Percentiles rank a stretch among this genome's conserved stretches.
These are phyloP conservation scores for Malus asiatica DNA, from an alignment of 306 rosid genomes.

Conservation along the genomic window DNA sequence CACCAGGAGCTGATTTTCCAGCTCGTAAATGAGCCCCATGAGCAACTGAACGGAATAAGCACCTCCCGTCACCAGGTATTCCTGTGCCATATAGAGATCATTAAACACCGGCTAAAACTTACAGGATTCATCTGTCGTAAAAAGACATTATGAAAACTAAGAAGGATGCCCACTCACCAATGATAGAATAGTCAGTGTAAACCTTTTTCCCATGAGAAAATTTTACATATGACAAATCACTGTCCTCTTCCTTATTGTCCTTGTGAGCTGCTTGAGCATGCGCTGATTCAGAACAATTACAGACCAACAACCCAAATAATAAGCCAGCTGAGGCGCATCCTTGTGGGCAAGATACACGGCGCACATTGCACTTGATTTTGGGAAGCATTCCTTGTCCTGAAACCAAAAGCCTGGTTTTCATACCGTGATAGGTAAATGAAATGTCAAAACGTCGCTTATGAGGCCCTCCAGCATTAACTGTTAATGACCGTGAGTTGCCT, in stretches of 20 bases:
- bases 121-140: no score
- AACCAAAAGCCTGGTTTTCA: constrained; percentile 47
- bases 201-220: constrained; percentile 70
- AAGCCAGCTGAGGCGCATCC: constrained; percentile 61
- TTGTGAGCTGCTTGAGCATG: constrained; percentile 45
- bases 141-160: background rate
- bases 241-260: constrained; percentile 31
- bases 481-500: constrained; percentile 20
- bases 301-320: constrained; percentile 54
- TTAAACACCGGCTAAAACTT: background rate
- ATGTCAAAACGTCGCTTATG: constrained; percentile 34
- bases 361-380: constrained; percentile 44
- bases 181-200: constrained; percentile 71
- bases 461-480: constrained; percentile 28
- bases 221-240: constrained; percentile 30
- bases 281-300: constrained; percentile 54
- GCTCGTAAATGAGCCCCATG: constrained; percentile 75
- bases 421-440: constrained; percentile 45
- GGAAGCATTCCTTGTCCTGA: constrained; percentile 43
- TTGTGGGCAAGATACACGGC: constrained; percentile 44
- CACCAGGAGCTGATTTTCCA: constrained; percentile 66
- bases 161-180: constrained; percentile 47
- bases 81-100: constrained; percentile 35
- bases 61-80: constrained; percentile 96
- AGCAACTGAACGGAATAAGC: constrained; percentile 87